phyloP scores from a whole-genome alignment of 2,329 filamentous ascomycete genomes.

The Pseudocercospora cruenta region DNA sequence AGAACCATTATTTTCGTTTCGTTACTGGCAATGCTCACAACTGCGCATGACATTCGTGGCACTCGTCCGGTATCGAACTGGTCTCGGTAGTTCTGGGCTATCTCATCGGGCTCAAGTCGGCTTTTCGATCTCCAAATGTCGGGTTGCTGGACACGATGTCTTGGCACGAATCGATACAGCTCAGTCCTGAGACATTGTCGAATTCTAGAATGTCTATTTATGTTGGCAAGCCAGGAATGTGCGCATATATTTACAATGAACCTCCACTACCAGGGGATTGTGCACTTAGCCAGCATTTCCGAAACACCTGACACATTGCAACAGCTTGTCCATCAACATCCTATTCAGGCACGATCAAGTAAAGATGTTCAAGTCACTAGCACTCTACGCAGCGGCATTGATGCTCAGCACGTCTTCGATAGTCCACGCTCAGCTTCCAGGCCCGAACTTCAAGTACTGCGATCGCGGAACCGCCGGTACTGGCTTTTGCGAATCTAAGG shows the following conservation, averaged over 20 bases:
- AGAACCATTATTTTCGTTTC: background rate
- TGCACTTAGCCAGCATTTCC: too few relatives aligned
- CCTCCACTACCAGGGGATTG: too few relatives aligned
- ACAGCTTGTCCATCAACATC: too few relatives aligned
- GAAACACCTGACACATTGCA: too few relatives aligned
- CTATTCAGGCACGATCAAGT: too few relatives aligned
- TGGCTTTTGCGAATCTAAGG: slow-evolving; percentile 1
- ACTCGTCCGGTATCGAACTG: background rate
- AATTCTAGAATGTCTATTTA: background rate
- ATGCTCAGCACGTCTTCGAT: background rate
- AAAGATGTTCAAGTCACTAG: too few relatives aligned
- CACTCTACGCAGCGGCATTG: background rate
- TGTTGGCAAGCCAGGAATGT: too few relatives aligned
- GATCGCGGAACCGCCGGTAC: slow-evolving; percentile 6
- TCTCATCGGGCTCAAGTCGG: too few relatives aligned
- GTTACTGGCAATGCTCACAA: background rate
- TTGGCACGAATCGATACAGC: background rate
- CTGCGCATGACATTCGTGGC: background rate
- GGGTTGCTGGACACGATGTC: too few relatives aligned
- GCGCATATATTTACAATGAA: background rate
- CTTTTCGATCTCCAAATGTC: too few relatives aligned
- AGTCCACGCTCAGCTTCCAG: slow-evolving; percentile 7
- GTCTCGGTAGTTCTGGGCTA: background rate
- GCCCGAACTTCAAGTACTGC: slow-evolving; percentile 3
- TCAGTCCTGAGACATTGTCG: background rate